Percentiles rank a stretch among this genome's conserved stretches.
Conservation (phyloP, 2,329 filamentous ascomycete genomes). For the Neofusicoccum umdonicola region DNA sequence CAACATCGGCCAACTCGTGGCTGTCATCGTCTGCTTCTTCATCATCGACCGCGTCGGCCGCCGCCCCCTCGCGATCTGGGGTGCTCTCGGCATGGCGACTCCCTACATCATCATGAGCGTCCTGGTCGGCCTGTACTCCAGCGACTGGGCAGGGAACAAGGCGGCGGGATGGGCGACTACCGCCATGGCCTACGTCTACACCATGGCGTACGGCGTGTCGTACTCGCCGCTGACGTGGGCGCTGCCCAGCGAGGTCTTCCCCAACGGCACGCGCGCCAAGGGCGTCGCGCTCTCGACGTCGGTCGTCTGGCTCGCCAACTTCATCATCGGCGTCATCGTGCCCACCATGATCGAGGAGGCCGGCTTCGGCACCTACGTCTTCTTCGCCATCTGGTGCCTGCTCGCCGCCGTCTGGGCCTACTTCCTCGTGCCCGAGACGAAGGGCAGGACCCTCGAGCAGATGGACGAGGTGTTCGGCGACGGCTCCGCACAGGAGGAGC, state of each 20-base stretch:
- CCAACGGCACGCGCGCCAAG: slow-evolving; percentile 18
- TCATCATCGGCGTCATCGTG: slow-evolving; percentile 63
- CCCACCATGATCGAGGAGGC: slow-evolving; percentile 61
- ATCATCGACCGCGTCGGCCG: slow-evolving; percentile 24
- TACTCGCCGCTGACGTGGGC: slow-evolving; percentile 32
- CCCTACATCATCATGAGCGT: slow-evolving; percentile 52
- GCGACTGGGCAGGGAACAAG: slow-evolving; percentile 51
- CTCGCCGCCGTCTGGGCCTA: slow-evolving; percentile 35
- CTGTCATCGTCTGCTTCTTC: slow-evolving; percentile 19
- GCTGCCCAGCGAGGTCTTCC: slow-evolving; percentile 19
- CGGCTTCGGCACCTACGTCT: slow-evolving; percentile 43
- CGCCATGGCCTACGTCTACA: slow-evolving; percentile 47
- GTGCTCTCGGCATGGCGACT: slow-evolving; percentile 24
- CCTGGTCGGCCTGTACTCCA: slow-evolving; percentile 54
- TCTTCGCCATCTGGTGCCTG: slow-evolving; percentile 38
- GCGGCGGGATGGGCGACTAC: slow-evolving; percentile 54
- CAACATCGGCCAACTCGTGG: slow-evolving; percentile 38
- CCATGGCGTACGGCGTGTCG: slow-evolving; percentile 56
- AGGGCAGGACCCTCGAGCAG: slow-evolving; percentile 34
- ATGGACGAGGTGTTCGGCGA: slow-evolving; percentile 40
- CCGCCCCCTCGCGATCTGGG: slow-evolving; percentile 20
- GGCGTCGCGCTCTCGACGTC: slow-evolving; percentile 60
- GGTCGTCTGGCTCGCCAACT: slow-evolving; percentile 64
- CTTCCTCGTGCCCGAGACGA: slow-evolving; percentile 36
- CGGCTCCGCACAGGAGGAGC: slow-evolving; percentile 29